Base-by-base conservation (phyloP, 768 basidiomycete species). In the Trametes cingulata region DNA sequence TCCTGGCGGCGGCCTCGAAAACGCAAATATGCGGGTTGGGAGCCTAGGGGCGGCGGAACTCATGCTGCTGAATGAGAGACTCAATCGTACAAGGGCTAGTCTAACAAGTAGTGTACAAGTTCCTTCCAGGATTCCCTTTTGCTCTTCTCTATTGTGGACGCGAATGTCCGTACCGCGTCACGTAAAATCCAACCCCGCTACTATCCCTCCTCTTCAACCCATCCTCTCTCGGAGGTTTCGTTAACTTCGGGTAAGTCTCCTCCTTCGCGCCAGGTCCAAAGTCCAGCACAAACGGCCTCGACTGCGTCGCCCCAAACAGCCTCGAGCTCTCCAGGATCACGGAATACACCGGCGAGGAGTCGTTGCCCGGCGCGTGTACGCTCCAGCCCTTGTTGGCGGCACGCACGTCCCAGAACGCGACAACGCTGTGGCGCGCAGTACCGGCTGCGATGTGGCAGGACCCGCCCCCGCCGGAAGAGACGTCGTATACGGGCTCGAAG, bases 381-480 rank as follows among this genome's bases (percentile, higher is more conserved):
- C 87, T 90, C 86, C 88, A 91, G 3, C 92, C 91, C 8, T 61
- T 63, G 3, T 67, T 72, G 0, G 88, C 81, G 19, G 75, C 78
- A 9, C 91, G 85, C 29, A 91, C 78, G 69, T 94, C 92, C 88
- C 90, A 94, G 63, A 93, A 85, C 2, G 89, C 84, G 56, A 94
- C 83, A 20, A 92, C 82, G 58, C 86, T 83, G 68, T 93, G 88
- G 10, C 88, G 80, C 7, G 90, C 90, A 13, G 85, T 84, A 12
- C 92, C 92, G 2, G 90, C 90, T 4, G 88, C 85, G 47, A 94
- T 77, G 65, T 89, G 81, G 56, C 80, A 80, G 12, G 79, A 78
- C 15, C 77, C 78, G 0, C 90, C 90, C 7, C 91, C 91, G 27
- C 91, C 91, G 52, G 81, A 84, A 2, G 88, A 83, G 50, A 94